Base-by-base conservation (phyloP, 1,139 yeast species). In the Eremothecium cymbalariae region DNA sequence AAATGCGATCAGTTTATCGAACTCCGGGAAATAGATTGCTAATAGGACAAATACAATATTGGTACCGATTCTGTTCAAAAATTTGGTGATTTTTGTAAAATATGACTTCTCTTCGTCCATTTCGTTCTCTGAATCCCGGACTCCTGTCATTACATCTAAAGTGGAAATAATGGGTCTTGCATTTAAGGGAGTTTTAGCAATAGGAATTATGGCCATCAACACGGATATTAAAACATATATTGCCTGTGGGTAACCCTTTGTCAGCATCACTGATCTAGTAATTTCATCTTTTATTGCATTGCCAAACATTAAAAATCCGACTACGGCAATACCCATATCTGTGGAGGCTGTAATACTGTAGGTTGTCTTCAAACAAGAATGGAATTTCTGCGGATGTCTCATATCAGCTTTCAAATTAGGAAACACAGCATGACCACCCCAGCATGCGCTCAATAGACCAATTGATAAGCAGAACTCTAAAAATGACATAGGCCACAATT, bases 281-380 rank as follows among this genome's bases (percentile, higher is more conserved):
- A 88, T 73, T 57, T 88, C 96, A 50, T 84, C 93, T 46, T 71
- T 70, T 34, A 88, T 84, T 14, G 62, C 53, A 12, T 62, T 60
- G 16, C 97, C 96, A 64, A 84, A 88, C 96, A 88, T 88, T 25
- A 86, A 61, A 54, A 77, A 82, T 0, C 96, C 96, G 29, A 84
- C 60, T 2, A 80, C 63, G 0, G 85, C 95, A 70, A 86, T 84
- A 15, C 80, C 62, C 39, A 74, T 53, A 57, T 88, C 96, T 6
- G 90, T 73, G 1, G 73, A 34, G 39, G 78, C 70, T 0, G 94
- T 80, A 43, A 85, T 79, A 28, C 70, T 48, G 48, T 80, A 84
- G 1, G 81, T 68, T 13, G 69, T 59, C 36, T 64, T 65, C 47
- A 77, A 62, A 44, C 80, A 74, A 16, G 57, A 55, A 25, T 52